Evolutionary conservation across 345 rosid genomes (phyloP), one percentile per base, ranked within the genome.

Genomic region (Hibiscus tridactylites): DNA sequence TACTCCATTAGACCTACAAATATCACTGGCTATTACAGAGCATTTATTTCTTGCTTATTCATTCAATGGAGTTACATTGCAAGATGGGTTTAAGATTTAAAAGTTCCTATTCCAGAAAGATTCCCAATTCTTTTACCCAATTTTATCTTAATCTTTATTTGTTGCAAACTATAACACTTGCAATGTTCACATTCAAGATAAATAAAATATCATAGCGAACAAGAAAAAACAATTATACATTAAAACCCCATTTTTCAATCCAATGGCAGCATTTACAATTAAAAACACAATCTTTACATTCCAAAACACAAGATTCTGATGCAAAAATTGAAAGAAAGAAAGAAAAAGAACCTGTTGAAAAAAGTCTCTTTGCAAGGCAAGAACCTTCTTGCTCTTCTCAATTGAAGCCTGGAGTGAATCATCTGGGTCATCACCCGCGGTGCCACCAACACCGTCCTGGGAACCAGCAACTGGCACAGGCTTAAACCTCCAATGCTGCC

Each of bases 341-440:
- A 52, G 79, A 72, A 44, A 29, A 46, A 13, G 33, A 77, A 89
- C 98, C 91, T 83, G 97, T 47, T 83, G 83, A 81, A 90, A 91
- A 37, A 90, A 85, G 79, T 85, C 88, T 39, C 85, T 86, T 77
- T 95, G 99, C 86, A 81, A 83, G 42, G 89, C 91, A 77, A 91
- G 93, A 79, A 90, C 88, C 80, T 88, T 85, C 79, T 89, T 95
- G 85, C 93, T 95, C 80, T 90, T 91, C 65, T 88, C 93, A 64
- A 95, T 85, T 70, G 96, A 80, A 37, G 91, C 89, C 69, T 88
- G 83, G 84, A 95, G 80, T 11, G 83, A 66, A 74, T 88, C 97
- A 70, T 86, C 88, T 15, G 88, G 71, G 73, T 58, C 83, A 73
- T 78, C 85, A 61, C 60, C 76, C 9, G 42, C 42, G 7, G 70